Evolutionary conservation across 768 basidiomycete species (phyloP).

Genomic region (Collybiopsis confluens): DNA sequence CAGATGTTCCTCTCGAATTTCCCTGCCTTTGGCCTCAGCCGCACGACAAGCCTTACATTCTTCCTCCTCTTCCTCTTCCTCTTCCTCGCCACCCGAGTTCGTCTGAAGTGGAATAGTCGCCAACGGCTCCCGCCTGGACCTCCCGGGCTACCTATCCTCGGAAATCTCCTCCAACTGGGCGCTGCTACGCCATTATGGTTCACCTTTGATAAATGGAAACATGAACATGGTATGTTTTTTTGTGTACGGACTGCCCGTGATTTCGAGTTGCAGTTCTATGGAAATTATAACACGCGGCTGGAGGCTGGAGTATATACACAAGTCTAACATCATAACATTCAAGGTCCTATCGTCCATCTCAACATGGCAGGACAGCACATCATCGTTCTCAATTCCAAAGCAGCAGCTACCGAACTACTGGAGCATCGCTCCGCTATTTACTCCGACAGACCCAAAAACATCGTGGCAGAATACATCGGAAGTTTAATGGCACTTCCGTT

Average conservation of each 20-base stretch:
- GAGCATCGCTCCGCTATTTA: slow-evolving; percentile 3
- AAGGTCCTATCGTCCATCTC: slow-evolving; percentile 4
- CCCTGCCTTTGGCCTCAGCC: too few relatives aligned
- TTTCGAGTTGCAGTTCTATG: too few relatives aligned
- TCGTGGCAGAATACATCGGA: slow-evolving; percentile 2
- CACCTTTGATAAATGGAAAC: slow-evolving; percentile 1
- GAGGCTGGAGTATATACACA: too few relatives aligned
- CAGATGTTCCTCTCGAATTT: too few relatives aligned
- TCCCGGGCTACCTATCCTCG: slow-evolving; percentile 25
- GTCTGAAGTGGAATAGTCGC: too few relatives aligned
- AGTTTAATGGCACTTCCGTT: not conserved
- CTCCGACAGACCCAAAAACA: not conserved
- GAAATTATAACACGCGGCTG: too few relatives aligned
- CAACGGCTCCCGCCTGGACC: slow-evolving; percentile 28
- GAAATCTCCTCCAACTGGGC: slow-evolving; percentile 18
- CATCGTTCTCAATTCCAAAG: slow-evolving; percentile 4
- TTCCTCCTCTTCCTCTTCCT: too few relatives aligned
- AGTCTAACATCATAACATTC: too few relatives aligned
- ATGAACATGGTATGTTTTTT: not conserved
- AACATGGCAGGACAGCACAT: slow-evolving; percentile 6
- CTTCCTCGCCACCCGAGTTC: too few relatives aligned
- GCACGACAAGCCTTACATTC: too few relatives aligned
- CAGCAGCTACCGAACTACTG: not conserved
- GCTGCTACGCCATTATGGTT: not conserved
- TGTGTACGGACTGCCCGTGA: too few relatives aligned